Evolutionary conservation across 352 stramenopile genomes (phyloP).

Genomic region (Pseudoperonospora humuli): DNA sequence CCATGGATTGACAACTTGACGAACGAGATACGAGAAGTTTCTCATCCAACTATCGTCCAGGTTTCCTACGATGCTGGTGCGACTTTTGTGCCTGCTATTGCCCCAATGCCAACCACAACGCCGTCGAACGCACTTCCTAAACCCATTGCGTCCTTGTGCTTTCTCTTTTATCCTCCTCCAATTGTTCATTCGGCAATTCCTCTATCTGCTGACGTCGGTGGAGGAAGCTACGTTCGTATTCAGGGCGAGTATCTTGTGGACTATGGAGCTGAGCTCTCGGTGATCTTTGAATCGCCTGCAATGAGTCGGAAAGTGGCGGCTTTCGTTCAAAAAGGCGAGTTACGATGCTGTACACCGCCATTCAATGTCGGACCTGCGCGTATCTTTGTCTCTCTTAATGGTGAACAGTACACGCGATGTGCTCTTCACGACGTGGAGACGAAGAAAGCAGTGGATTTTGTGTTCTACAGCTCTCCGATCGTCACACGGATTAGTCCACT

Average conservation of each 20-base stretch:
- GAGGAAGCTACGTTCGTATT: conserved; percentile 58
- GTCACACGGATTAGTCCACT: conserved; percentile 48
- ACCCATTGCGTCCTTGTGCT: conserved; percentile 67
- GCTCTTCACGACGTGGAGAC: conserved; percentile 46
- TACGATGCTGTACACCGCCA: conserved; percentile 55
- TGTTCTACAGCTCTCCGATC: conserved; percentile 64
- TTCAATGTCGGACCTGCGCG: conserved; percentile 46
- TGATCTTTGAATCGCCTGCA: conserved; percentile 49
- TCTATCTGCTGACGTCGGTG: conserved; percentile 56
- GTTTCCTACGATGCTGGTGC: conserved; percentile 57
- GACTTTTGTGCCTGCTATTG: conserved; percentile 21
- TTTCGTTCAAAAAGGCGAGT: conserved; percentile 57
- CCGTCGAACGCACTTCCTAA: conserved; percentile 23
- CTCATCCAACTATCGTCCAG: conserved; percentile 60
- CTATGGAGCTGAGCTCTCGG: conserved; percentile 45
- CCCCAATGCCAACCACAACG: conserved; percentile 2
- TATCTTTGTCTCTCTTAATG: conserved; percentile 68
- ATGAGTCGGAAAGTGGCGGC: conserved; percentile 55
- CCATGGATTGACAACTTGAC: conserved; percentile 23
- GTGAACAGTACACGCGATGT: conserved; percentile 69
- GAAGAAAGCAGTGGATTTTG: conserved; percentile 39
- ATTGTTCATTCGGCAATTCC: conserved; percentile 40
- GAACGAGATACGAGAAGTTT: conserved; percentile 11
- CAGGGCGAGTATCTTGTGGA: conserved; percentile 53
- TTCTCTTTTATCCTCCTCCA: conserved; percentile 62